phyloP scores from a whole-genome alignment of 176 grass and related monocot species.

The Oryza punctata region DNA sequence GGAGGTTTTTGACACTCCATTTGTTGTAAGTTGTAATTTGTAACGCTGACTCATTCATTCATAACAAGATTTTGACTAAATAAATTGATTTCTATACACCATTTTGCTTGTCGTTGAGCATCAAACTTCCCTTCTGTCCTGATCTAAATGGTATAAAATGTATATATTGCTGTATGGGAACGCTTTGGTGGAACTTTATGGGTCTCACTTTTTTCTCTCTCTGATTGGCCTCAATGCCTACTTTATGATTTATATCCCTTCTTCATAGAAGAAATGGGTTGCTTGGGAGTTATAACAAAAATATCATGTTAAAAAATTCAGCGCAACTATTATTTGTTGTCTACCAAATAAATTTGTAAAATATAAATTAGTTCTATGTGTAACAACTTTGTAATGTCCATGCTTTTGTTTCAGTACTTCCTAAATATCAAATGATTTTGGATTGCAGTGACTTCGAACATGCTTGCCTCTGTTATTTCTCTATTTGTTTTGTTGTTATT shows the following conservation, averaged over 20 bases:
- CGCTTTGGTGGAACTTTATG: not conserved
- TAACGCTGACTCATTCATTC: constrained; percentile 46
- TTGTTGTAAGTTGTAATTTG: constrained; percentile 55
- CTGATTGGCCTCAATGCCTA: not conserved
- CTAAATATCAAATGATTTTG: not conserved
- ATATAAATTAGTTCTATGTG: not conserved
- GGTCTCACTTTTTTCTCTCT: not conserved
- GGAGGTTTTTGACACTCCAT: constrained; percentile 47
- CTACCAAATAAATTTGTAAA: not conserved
- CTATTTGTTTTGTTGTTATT: not conserved
- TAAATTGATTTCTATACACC: constrained; percentile 27
- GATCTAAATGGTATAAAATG: not conserved
- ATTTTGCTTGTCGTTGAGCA: not conserved
- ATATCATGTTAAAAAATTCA: not conserved
- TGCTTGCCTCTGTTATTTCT: not conserved
- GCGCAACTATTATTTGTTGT: not conserved
- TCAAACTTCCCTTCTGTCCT: not conserved
- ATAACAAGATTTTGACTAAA: constrained; percentile 48
- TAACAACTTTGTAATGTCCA: not conserved
- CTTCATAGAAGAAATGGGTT: not conserved
- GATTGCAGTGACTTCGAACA: not conserved
- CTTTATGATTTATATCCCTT: not conserved
- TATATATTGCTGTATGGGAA: not conserved
- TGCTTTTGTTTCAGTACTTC: not conserved
- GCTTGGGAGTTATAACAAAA: constrained; percentile 7